Conservation (phyloP, 1,139 yeast species). For the Kurtzmaniella quercitrusa region DNA sequence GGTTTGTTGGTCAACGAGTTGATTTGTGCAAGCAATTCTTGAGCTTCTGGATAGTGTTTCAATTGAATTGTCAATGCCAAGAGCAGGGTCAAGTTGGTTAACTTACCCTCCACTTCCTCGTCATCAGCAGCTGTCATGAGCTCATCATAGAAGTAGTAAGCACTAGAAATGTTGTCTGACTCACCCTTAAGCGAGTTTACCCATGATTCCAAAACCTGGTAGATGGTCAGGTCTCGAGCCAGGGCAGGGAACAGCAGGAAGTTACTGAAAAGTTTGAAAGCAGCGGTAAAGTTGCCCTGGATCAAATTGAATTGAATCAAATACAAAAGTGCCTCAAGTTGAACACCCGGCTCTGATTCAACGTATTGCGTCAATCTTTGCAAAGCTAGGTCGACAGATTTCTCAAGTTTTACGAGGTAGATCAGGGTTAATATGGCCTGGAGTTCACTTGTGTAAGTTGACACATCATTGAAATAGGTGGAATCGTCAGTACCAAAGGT, state of each 20-base stretch:
- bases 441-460: slow-evolving; percentile 28
- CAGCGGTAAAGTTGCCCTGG: slow-evolving; percentile 36
- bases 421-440: slow-evolving; percentile 42
- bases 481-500: slow-evolving; percentile 40
- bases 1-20: slow-evolving; percentile 28
- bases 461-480: slow-evolving; percentile 37
- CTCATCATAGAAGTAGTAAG: slow-evolving; percentile 74
- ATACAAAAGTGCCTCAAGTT: slow-evolving; percentile 43
- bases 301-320: slow-evolving; percentile 41
- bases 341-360: slow-evolving; percentile 19
- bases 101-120: slow-evolving; percentile 34
- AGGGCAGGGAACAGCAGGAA: slow-evolving; percentile 38
- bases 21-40: slow-evolving; percentile 45
- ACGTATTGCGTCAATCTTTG: slow-evolving; percentile 24
- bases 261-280: slow-evolving; percentile 30
- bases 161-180: slow-evolving; percentile 52
- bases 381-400: slow-evolving; percentile 40
- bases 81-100: slow-evolving; percentile 32
- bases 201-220: slow-evolving; percentile 69
- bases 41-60: slow-evolving; percentile 44
- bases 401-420: slow-evolving; percentile 37
- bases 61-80: slow-evolving; percentile 43
- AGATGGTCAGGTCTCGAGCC: slow-evolving; percentile 64
- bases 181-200: slow-evolving; percentile 53
- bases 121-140: slow-evolving; percentile 47